Evolutionary conservation across 2,329 filamentous ascomycete species (phyloP), one percentile per base, ranked within the genome.

Genomic region (Neofusicoccum sp.): DNA sequence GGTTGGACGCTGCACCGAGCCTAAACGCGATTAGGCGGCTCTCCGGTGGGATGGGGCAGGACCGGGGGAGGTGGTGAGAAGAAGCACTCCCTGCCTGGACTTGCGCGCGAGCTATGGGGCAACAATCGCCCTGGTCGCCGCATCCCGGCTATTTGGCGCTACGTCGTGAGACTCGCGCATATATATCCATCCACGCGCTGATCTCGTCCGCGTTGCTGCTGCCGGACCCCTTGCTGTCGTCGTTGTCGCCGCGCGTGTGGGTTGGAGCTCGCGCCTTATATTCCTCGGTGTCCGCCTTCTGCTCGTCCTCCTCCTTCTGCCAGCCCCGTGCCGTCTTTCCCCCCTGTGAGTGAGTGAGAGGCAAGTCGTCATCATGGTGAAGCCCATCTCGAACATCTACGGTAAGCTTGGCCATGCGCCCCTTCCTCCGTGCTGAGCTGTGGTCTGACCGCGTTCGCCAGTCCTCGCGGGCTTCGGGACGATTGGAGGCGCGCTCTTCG

Each of bases 401-500:
- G 61, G 61, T 63, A 33, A 43, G 61, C 33, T 31, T 9, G 3
- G 1, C 43, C 12, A 45, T 29, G 16, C 12, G 8, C 2, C 9
- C 22, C 11, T 6, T 41, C 3, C 12, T 9, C 12, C 9, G 6
- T 7, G 6, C 31, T 6, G 33, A 31, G 31, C 56, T 9, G 3
- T 5, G 16, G 7, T n/a, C 44, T 61, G 22, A 61, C 58, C 31
- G 14, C 22, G 8, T 37, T 16, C 31, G 7, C 6, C 34, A 63
- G 61, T 14, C 41, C 61, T 63, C 16, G 61, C 61, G 28, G 61
- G 43, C 12, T 58, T 86, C 71, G 79, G 84, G 72, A 81, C 85
- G 66, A 81, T 82, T 79, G 89, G 89, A 68, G 89, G 89, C 73
- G 86, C 84, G 29, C 80, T 92, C 31, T 92, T 93, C 71, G 91